Evolutionary conservation across 257 asterid species (phyloP).

Genomic region (Misopates orontium): DNA sequence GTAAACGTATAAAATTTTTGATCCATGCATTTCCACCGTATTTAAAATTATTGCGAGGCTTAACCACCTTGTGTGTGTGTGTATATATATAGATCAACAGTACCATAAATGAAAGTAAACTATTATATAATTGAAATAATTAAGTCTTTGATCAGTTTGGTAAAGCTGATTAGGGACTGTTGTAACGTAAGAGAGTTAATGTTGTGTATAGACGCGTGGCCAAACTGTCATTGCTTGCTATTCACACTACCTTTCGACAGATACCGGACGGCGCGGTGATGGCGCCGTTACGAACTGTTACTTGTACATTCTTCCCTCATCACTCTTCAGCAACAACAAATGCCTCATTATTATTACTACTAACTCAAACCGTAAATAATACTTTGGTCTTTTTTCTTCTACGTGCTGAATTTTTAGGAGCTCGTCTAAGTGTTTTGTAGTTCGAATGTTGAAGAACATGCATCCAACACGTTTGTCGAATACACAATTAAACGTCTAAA

Average conservation of each 20-base stretch:
- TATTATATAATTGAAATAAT: too few relatives aligned
- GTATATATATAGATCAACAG: too few relatives aligned
- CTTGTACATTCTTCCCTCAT: slow-evolving; percentile 26
- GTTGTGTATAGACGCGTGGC: slow-evolving; percentile 22
- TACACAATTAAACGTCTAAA: too few relatives aligned
- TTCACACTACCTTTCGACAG: slow-evolving; percentile 42
- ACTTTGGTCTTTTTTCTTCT: not conserved
- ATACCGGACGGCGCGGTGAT: slow-evolving; percentile 67
- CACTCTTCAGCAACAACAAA: not conserved
- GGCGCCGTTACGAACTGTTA: slow-evolving; percentile 64
- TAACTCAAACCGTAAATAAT: not conserved
- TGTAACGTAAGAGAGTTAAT: slow-evolving; percentile 27
- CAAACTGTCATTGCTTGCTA: slow-evolving; percentile 48
- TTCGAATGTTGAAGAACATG: too few relatives aligned
- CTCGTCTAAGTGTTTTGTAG: too few relatives aligned
- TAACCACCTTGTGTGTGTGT: too few relatives aligned
- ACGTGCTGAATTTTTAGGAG: too few relatives aligned
- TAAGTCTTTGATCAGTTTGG: not conserved
- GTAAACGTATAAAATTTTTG: too few relatives aligned
- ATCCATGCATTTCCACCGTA: too few relatives aligned
- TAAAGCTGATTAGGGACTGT: slow-evolving; percentile 20
- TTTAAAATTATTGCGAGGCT: too few relatives aligned
- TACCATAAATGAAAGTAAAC: too few relatives aligned
- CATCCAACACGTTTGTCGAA: too few relatives aligned
- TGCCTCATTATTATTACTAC: not conserved